Conservation (phyloP, 768 basidiomycete genomes). For the Rhodosporidiobolus odoratus region DNA sequence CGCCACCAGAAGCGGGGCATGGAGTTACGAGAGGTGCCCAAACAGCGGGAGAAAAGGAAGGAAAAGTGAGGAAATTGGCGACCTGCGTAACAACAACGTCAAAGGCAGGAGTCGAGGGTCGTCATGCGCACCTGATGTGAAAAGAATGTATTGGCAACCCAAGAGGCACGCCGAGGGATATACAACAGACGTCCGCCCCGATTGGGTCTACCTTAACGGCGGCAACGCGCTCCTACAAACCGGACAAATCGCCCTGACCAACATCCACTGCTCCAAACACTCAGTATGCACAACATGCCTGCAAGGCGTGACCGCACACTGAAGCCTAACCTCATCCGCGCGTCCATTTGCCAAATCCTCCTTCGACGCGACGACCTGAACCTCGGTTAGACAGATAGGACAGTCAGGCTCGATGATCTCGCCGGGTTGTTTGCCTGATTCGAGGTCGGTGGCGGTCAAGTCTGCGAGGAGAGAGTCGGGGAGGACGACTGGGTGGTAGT, state of each 20-base stretch:
- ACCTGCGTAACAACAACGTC: no score
- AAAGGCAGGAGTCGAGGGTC: no score
- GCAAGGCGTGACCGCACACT: slow-evolving; percentile 36
- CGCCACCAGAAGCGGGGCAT: no score
- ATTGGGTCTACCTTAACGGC: slow-evolving; percentile 15
- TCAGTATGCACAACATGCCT: slow-evolving; percentile 38
- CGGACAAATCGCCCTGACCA: slow-evolving; percentile 32
- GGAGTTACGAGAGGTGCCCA: no score
- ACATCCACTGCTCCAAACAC: slow-evolving; percentile 41
- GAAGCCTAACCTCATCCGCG: neutral
- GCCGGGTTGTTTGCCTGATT: neutral
- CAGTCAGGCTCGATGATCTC: slow-evolving; percentile 25
- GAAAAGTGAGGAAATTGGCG: no score
- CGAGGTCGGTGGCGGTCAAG: slow-evolving; percentile 3
- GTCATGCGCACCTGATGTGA: no score
- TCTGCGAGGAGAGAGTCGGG: slow-evolving; percentile 9
- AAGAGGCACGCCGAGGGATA: no score
- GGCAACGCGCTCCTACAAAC: slow-evolving; percentile 26
- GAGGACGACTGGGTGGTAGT: slow-evolving; percentile 37
- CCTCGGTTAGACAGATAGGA: slow-evolving; percentile 40
- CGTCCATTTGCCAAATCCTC: slow-evolving; percentile 1
- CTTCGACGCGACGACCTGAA: slow-evolving; percentile 29
- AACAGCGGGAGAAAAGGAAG: no score
- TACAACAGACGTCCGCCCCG: no score
- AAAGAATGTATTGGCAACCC: no score